These are phyloP conservation scores for Thalia dealbata DNA, from an alignment of 176 grass and related monocot genomes.

Conservation along the genomic window DNA sequence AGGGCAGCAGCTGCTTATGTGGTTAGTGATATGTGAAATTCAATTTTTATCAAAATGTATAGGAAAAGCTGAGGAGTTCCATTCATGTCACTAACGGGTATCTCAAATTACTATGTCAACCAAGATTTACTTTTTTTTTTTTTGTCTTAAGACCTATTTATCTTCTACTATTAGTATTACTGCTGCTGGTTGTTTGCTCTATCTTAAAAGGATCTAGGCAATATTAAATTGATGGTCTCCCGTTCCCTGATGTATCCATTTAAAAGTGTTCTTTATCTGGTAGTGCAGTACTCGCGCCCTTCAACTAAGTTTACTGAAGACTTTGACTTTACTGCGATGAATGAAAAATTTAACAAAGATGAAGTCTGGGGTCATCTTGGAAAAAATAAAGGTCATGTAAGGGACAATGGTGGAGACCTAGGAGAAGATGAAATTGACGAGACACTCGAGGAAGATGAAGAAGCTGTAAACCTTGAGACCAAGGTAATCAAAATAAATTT, in stretches of 20 bases:
- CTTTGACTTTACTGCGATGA: constrained; percentile 97
- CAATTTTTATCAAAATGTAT: too few relatives aligned
- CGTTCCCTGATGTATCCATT: neutral
- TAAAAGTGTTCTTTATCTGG: neutral
- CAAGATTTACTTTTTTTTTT: neutral
- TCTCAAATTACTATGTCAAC: too few relatives aligned
- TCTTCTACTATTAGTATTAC: neutral
- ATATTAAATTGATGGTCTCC: neutral
- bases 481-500: constrained; percentile 29
- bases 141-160: neutral
- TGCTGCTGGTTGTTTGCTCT: neutral
- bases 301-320: constrained; percentile 75
- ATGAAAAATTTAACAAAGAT: constrained; percentile 98
- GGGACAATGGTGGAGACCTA: constrained; percentile 25
- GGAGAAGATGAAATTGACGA: constrained; percentile 55
- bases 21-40: too few relatives aligned
- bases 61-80: too few relatives aligned
- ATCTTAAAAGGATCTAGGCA: too few relatives aligned
- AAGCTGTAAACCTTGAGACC: constrained; percentile 17
- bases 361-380: constrained; percentile 97
- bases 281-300: constrained; percentile 32
- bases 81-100: too few relatives aligned
- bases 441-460: constrained; percentile 43
- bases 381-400: constrained; percentile 51
- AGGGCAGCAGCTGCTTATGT: too few relatives aligned